Conservation (phyloP, 2,329 filamentous ascomycete species). For the Alternaria solani region DNA sequence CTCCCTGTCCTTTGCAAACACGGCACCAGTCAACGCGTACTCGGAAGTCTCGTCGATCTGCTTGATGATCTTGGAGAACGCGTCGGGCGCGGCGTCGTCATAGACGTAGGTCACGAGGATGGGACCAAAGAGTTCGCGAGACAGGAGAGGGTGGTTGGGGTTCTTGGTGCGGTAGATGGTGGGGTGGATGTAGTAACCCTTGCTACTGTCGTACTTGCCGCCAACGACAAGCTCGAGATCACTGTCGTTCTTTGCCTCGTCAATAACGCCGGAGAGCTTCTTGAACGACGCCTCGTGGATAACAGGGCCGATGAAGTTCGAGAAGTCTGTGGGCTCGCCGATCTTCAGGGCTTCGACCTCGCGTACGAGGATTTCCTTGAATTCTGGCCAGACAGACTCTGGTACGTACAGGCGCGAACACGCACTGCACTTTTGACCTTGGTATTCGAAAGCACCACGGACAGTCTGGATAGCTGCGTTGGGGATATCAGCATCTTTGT, state of each 20-base stretch:
- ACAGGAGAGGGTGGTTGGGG: slow-evolving; percentile 76
- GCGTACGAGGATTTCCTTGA: slow-evolving; percentile 71
- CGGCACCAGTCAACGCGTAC: slow-evolving; percentile 79
- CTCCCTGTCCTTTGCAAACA: slow-evolving; percentile 75
- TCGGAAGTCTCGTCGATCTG: slow-evolving; percentile 75
- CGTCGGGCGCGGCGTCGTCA: slow-evolving; percentile 68
- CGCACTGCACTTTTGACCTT: slow-evolving; percentile 91
- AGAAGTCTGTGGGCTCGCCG: slow-evolving; percentile 73
- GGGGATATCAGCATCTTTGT: slow-evolving; percentile 76
- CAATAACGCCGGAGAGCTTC: slow-evolving; percentile 78
- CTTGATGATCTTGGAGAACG: slow-evolving; percentile 68
- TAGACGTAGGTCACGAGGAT: slow-evolving; percentile 79
- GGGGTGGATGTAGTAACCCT: slow-evolving; percentile 84
- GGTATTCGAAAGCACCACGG: slow-evolving; percentile 87
- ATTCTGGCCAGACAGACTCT: slow-evolving; percentile 75
- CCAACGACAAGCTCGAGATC: slow-evolving; percentile 77
- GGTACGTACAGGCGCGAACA: slow-evolving; percentile 83
- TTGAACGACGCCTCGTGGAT: slow-evolving; percentile 85
- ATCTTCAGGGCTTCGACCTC: slow-evolving; percentile 76
- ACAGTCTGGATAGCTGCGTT: slow-evolving; percentile 85
- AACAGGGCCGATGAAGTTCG: slow-evolving; percentile 86
- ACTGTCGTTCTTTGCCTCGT: slow-evolving; percentile 77
- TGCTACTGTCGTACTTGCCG: slow-evolving; percentile 77
- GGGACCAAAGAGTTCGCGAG: slow-evolving; percentile 83
- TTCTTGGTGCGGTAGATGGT: slow-evolving; percentile 81